These are phyloP conservation scores for Chloris gayana DNA, from an alignment of 176 grass and related monocot species.

Conservation along the genomic window DNA sequence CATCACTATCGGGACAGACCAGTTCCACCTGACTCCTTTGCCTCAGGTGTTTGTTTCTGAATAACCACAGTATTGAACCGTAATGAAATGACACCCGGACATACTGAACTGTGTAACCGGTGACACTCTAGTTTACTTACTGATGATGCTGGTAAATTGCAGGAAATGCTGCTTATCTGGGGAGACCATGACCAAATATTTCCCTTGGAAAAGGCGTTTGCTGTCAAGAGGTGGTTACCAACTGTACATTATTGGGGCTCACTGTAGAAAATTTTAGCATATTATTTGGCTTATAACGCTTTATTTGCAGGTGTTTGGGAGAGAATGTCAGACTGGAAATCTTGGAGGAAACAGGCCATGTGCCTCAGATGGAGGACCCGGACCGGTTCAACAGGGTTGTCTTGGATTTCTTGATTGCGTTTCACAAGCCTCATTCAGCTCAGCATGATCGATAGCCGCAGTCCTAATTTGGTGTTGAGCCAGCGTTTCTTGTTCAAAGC, in stretches of 20 bases:
- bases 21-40: constrained; percentile 71
- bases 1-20: constrained; percentile 52
- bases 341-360: constrained; percentile 53
- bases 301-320: constrained; percentile 50
- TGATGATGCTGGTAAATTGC: not conserved
- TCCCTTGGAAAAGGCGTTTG: constrained; percentile 64
- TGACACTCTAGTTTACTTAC: no score
- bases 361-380: constrained; percentile 74
- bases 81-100: no score
- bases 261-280: not conserved
- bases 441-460: not conserved
- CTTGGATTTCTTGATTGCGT: constrained; percentile 58
- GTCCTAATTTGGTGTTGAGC: no score
- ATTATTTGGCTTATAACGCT: not conserved
- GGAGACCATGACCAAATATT: constrained; percentile 79
- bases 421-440: not conserved
- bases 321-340: constrained; percentile 54
- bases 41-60: constrained; percentile 41
- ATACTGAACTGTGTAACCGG: not conserved
- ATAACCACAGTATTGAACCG: not conserved
- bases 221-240: constrained; percentile 54
- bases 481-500: no score
- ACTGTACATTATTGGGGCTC: no score
- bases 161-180: constrained; percentile 76
- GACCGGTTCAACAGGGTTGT: constrained; percentile 63